Evolutionary conservation across 2,329 filamentous ascomycete genomes (phyloP), one percentile per base, ranked within the genome.

Genomic region (Cladosporium sp.): DNA sequence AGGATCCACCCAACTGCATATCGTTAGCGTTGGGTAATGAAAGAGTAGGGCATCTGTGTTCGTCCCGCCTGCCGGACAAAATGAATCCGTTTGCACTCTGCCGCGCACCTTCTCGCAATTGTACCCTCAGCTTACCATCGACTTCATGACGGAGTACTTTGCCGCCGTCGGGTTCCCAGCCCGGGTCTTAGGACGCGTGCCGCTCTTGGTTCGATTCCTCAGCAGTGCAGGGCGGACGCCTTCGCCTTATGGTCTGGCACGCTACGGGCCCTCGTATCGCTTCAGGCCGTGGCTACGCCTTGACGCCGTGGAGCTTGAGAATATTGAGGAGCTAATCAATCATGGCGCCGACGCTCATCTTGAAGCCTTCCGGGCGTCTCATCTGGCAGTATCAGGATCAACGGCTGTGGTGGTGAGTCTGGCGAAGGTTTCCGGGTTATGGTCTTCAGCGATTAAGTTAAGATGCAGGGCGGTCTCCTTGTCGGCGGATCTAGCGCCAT

Each of bases 311-410:
- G 54, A 58, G 22, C 49, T 56, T 13, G 55, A 56, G 18, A 49
- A 43, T 9, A 56, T 58, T 32, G 56, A 56, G 35, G 32, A 22
- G 16, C 38, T 54, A 22, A 52, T 54, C 44, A 54, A 56, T n/a
- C 11, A 49, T 6, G 55, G 55, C 14, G 52, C 43, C 16, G 52
- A 56, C 33, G 37, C 41, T 9, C 34, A 46, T 9, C 32, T 53
- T 9, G 49, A 52, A 14, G 52, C 43, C 13, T 54, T 52, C 10
- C 44, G 55, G 18, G 40, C 43, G 9, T 34, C 50, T 34, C 49
- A 48, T 31, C 44, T 57, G 9, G 45, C 49, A 14, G 52, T 44
- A 14, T 45, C 44, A 13, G 52, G 46, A 5, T 49, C 49, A 11
- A 53, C 53, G 37, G 53, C 55, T 11, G 53, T 55, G 7, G 55